Base-by-base conservation (phyloP, 441 rosid species). In the Populus trichocarpa region DNA sequence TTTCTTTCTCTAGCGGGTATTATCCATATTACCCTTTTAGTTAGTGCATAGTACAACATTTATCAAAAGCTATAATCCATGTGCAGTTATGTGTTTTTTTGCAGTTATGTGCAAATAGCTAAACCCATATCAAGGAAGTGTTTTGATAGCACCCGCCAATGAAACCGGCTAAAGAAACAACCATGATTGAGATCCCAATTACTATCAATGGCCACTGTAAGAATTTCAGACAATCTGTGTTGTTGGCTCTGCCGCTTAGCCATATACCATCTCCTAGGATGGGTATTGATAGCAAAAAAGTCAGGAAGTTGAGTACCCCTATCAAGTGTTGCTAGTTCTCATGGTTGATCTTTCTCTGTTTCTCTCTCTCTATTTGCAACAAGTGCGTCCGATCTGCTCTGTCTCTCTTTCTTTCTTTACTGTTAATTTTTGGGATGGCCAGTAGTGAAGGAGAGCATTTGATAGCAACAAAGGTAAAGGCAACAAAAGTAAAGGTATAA, bases 201-300 rank as follows among this genome's bases (percentile, higher is more conserved):
- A 89, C 66, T 80, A 93, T 93, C 69, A 95, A 76, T 8, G 99
- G 97, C 98, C 98, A 92, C 88, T 95, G 97, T 10, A 95, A 83
- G 84, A 95, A 95, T 16, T 87, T 81, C 32, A 95, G 76, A 80
- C 99, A 95, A 81, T 95, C 97, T 5, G 98, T 90, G 84, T 84
- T 85, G 95, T 85, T 92, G 84, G 99, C 98, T 76, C 92, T 81
- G 86, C 81, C 90, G 92, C 96, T 89, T 3, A 95, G 91, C 99
- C 99, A 95, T 86, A 96, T 96, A 5, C 99, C 99, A 23, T 97
- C 97, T 20, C 97, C 97, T 46, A 92, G 79, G 86, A 96, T 93
- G 0, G 96, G 97, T 71, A 96, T 83, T 0, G 99, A 91, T 18
- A 95, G 87, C 22, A 95, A 86, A 89, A 95, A 92, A 36, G 98